Percentiles rank a stretch among this genome's conserved stretches.
Evolutionary conservation across 2,329 filamentous ascomycete species (phyloP).

Genomic region (Calonectria henricotiae): DNA sequence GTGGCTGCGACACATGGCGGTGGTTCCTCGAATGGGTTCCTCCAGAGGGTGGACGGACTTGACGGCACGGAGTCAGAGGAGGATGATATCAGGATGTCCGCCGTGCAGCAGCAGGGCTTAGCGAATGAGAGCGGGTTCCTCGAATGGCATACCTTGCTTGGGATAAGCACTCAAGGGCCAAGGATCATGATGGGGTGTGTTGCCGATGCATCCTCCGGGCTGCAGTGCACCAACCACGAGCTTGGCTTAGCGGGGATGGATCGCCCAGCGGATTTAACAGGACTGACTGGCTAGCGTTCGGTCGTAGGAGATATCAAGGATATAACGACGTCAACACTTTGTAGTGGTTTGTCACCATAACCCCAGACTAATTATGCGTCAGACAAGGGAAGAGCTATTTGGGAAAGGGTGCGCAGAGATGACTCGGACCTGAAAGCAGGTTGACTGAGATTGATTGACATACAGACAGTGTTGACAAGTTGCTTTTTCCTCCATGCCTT

Average conservation of each 20-base stretch:
- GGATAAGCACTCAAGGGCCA: conserved; percentile 20
- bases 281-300: conserved; percentile 13
- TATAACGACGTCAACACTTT: conserved; percentile 19
- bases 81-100: background rate
- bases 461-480: conserved; percentile 4
- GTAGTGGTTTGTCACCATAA: conserved; percentile 1
- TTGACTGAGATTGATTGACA: conserved; percentile 3
- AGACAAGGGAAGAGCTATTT: background rate
- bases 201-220: conserved; percentile 5
- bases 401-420: conserved; percentile 8
- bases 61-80: conserved; percentile 14
- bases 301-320: conserved; percentile 23
- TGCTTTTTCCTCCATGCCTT: conserved; percentile 17
- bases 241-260: conserved; percentile 3
- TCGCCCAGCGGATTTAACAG: conserved; percentile 19
- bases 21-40: conserved; percentile 16
- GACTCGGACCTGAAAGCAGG: conserved; percentile 2
- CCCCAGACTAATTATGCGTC: conserved; percentile 16
- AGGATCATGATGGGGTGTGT: conserved; percentile 8
- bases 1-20: conserved; percentile 22
- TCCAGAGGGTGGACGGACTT: conserved; percentile 18
- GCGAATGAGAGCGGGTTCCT: conserved; percentile 10
- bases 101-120: conserved; percentile 8
- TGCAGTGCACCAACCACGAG: conserved; percentile 7
- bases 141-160: conserved; percentile 7